Evolutionary conservation across 352 stramenopile genomes (phyloP).

Genomic region (Peronospora belbahrii): DNA sequence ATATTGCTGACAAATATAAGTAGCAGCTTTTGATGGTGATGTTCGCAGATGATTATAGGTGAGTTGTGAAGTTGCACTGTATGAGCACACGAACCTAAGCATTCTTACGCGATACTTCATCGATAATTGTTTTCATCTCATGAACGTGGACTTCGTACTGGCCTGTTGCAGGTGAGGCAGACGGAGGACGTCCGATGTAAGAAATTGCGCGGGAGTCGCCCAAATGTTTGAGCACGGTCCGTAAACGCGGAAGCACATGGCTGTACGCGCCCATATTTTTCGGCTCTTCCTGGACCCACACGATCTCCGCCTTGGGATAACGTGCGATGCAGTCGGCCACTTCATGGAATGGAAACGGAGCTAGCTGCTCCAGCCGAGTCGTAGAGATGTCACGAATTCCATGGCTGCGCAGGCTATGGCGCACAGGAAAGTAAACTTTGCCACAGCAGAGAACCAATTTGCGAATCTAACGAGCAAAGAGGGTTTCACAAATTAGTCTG

Average conservation of each 20-base stretch:
- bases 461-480: conserved; percentile 37
- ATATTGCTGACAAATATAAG: no score
- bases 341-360: conserved; percentile 96
- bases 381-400: conserved; percentile 60
- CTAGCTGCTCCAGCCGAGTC: conserved; percentile 77
- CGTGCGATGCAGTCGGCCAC: conserved; percentile 83
- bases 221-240: conserved; percentile 89
- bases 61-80: conserved; percentile 4
- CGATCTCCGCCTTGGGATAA: conserved; percentile 94
- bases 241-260: conserved; percentile 89
- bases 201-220: conserved; percentile 43
- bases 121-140: conserved; percentile 91
- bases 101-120: conserved; percentile 61
- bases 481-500: conserved; percentile 1
- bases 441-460: conserved; percentile 76
- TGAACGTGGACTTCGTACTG: conserved; percentile 91
- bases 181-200: conserved; percentile 93
- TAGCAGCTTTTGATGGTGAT: background rate
- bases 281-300: conserved; percentile 97
- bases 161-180: conserved; percentile 93
- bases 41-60: background rate
- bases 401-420: conserved; percentile 50
- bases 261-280: conserved; percentile 98
- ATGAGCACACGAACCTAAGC: conserved; percentile 2
- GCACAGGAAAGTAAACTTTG: conserved; percentile 80